These are phyloP conservation scores for Pulveroboletus sp. DNA, from an alignment of 768 basidiomycete species.

Conservation along the genomic window DNA sequence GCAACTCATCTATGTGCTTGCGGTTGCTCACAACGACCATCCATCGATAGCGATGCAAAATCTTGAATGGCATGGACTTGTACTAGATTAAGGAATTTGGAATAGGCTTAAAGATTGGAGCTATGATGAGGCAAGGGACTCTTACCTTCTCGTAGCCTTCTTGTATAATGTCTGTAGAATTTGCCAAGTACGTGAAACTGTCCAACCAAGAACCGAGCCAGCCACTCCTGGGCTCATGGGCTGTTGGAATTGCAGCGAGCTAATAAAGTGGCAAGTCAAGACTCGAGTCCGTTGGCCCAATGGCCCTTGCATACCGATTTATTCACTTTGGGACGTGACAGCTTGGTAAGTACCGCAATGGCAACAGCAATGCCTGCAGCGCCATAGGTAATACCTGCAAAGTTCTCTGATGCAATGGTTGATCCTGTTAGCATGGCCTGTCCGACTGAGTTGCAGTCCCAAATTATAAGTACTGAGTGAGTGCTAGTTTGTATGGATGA, in stretches of 20 bases:
- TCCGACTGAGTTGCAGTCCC: no score
- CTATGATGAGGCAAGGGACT: neutral
- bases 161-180: constrained; percentile 23
- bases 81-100: constrained; percentile 14
- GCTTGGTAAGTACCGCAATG: no score
- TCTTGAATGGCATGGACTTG: constrained; percentile 27
- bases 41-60: constrained; percentile 33
- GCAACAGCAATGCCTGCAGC: no score
- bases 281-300: no score
- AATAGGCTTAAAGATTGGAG: neutral
- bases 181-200: constrained; percentile 14
- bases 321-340: no score
- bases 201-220: constrained; percentile 27
- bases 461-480: no score
- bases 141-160: constrained; percentile 31
- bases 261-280: neutral
- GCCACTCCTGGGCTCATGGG: constrained; percentile 18
- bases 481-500: no score
- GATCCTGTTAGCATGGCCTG: no score
- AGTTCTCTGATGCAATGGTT: no score
- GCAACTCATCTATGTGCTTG: constrained; percentile 36
- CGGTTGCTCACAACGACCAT: constrained; percentile 33
- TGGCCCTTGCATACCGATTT: no score
- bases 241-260: constrained; percentile 28
- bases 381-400: no score